These are phyloP conservation scores for Scleroderma bovista DNA, from an alignment of 768 basidiomycete species.

Conservation along the genomic window DNA sequence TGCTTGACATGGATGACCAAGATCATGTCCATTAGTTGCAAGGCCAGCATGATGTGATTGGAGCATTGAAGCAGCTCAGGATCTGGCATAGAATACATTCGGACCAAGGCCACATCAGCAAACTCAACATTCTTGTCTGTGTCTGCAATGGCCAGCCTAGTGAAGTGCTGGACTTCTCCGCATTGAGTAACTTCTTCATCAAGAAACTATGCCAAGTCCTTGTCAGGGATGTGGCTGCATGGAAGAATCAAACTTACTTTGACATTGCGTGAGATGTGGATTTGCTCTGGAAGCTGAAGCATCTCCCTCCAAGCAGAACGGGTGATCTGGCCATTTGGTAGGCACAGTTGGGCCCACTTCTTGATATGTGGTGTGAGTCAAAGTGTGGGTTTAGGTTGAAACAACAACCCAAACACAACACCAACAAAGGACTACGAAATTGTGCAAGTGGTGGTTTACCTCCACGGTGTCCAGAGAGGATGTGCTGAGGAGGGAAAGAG, in stretches of 20 bases:
- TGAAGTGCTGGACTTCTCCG: constrained; percentile 13
- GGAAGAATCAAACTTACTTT: constrained; percentile 20
- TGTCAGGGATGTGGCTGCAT: not conserved
- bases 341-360: constrained; percentile 29
- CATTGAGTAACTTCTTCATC: not conserved
- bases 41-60: not conserved
- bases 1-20: not conserved
- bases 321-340: constrained; percentile 36
- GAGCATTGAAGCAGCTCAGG: not conserved
- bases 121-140: not conserved
- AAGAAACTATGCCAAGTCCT: not conserved
- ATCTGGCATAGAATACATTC: constrained; percentile 4
- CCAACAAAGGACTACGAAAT: too few relatives aligned
- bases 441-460: too few relatives aligned
- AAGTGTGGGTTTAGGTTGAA: too few relatives aligned
- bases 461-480: too few relatives aligned
- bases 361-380: not conserved
- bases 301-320: constrained; percentile 29
- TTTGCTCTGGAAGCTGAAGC: constrained; percentile 7
- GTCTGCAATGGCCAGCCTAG: not conserved
- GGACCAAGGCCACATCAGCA: constrained; percentile 2
- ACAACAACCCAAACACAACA: too few relatives aligned
- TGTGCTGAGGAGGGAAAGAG: too few relatives aligned
- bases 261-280: constrained; percentile 27
- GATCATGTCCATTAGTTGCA: not conserved